Base-by-base conservation (phyloP, 805 yeast species). In the Hagleromyces aurorensis region DNA sequence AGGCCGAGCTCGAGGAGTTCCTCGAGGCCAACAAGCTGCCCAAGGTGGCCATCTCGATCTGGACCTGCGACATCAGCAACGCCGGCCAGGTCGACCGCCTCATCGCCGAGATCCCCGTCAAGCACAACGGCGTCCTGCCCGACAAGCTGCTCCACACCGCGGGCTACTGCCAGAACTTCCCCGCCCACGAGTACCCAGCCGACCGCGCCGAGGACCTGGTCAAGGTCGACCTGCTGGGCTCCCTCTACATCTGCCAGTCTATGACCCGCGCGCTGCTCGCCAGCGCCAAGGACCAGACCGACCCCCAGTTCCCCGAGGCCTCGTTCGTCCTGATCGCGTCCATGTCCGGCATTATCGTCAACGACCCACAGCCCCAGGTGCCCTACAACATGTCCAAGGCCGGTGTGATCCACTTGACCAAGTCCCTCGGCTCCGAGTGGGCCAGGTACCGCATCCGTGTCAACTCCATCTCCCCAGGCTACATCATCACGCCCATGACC, bases 381-480 rank as follows among this genome's bases (percentile, higher is more conserved):
- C 81, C 81, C 44, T 81, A 81, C 69, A 81, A 81, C 67, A 76
- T 78, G 81, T 69, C 89, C 45, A 81, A 81, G 63, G 91, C 91
- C 11, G 91, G 87, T 52, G 89, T 80, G 23, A 79, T 80, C 46
- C 91, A 81, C 59, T 63, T 81, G 68, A 81, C 71, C 32, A 72
- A 73, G 54, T 71, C 87, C 3, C 62, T 81, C 44, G 91, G 86
- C 23, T 72, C 78, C 39, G 93, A 81, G 58, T 81, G 91, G 91
- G 82, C 91, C 29, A 67, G 72, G 46, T 74, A 72, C 60, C 72
- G 72, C 47, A 76, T 78, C 49, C 71, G 89, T 57, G 84, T 81
- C 44, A 80, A 81, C 63, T 71, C 87, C 18, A 61, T 81, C 41
- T 72, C 82, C 21, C 91, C 91, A 24, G 91, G 89, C 27, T 81